Evolutionary conservation across 176 grass and related monocot species (phyloP).

Genomic region (Aegilops tauschii): DNA sequence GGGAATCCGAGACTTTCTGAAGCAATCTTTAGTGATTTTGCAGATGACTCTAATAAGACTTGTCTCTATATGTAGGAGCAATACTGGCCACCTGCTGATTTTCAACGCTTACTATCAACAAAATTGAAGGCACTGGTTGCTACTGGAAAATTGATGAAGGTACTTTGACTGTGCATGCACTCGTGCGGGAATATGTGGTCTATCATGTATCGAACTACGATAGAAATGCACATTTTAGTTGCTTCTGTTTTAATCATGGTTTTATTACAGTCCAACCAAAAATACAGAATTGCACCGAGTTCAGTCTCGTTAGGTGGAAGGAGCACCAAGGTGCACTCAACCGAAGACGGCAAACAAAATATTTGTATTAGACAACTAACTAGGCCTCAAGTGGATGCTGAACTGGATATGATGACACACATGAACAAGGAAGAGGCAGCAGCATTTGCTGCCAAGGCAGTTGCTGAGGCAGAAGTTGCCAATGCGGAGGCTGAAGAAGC

Average conservation of each 20-base stretch:
- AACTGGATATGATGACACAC: conserved; percentile 51
- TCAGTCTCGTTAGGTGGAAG: conserved; percentile 34
- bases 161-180: conserved; percentile 2
- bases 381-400: conserved; percentile 53
- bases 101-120: conserved; percentile 60
- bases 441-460: conserved; percentile 73
- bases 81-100: conserved; percentile 68
- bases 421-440: conserved; percentile 76
- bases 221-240: not conserved
- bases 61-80: conserved; percentile 56
- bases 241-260: conserved; percentile 11
- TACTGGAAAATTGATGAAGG: conserved; percentile 77
- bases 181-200: not conserved
- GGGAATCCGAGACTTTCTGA: not conserved
- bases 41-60: conserved; percentile 16
- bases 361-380: conserved; percentile 49
- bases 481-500: conserved; percentile 76
- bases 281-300: conserved; percentile 72
- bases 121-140: conserved; percentile 69
- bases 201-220: not conserved
- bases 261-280: conserved; percentile 73
- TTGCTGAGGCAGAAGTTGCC: conserved; percentile 82
- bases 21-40: conserved; percentile 1
- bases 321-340: conserved; percentile 35
- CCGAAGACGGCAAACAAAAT: conserved; percentile 38